Conservation (phyloP, 768 basidiomycete genomes). For the Vararia minispora region DNA sequence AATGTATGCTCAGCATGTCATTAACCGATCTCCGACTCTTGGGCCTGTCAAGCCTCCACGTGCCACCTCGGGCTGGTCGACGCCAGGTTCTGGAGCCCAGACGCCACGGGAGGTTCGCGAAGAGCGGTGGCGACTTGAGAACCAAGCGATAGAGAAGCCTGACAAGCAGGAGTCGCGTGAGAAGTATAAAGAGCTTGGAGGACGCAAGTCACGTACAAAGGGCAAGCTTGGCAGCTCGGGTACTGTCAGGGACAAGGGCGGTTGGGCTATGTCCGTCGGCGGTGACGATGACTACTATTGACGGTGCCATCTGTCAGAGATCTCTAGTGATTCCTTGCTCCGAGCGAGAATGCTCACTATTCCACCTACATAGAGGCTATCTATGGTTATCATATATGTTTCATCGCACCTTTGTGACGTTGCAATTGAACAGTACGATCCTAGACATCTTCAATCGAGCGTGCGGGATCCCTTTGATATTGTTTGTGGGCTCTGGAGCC, state of each 20-base stretch:
- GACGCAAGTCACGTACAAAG: constrained; percentile 70
- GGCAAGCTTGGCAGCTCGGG: constrained; percentile 48
- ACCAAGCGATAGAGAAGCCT: constrained; percentile 40
- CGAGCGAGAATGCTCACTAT: too few relatives aligned
- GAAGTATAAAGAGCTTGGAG: constrained; percentile 84
- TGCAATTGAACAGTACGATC: too few relatives aligned
- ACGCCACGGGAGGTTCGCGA: constrained; percentile 73
- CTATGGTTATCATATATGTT: too few relatives aligned
- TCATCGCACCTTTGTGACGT: too few relatives aligned
- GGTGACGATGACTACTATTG: too few relatives aligned
- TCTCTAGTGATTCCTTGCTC: too few relatives aligned
- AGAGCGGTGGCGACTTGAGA: constrained; percentile 57
- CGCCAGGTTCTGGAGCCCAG: constrained; percentile 53
- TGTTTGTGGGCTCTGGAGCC: too few relatives aligned
- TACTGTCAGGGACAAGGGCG: constrained; percentile 65
- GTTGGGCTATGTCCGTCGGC: constrained; percentile 45
- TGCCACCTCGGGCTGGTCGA: constrained; percentile 33
- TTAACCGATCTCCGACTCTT: constrained; percentile 26
- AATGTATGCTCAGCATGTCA: constrained; percentile 7
- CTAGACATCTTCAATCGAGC: too few relatives aligned
- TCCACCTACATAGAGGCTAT: too few relatives aligned
- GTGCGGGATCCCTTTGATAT: too few relatives aligned
- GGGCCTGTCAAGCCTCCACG: constrained; percentile 23
- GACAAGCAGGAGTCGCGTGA: constrained; percentile 81
- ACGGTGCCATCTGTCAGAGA: too few relatives aligned